phyloP scores from a whole-genome alignment of 805 yeast species.

The Yamadazyma nakazawae region DNA sequence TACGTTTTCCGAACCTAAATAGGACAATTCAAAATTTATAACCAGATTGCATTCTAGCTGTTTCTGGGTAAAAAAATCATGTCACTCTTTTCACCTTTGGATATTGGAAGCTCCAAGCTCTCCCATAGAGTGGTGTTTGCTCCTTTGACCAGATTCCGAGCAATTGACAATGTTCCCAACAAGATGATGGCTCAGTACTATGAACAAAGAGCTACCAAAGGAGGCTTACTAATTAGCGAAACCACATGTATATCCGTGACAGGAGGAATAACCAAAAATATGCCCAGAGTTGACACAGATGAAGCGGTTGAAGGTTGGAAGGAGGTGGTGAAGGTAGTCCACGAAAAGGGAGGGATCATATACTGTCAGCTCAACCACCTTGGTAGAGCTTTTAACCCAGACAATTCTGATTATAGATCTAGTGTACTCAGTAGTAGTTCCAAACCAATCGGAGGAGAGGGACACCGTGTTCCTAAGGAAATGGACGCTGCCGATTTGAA shows the following conservation, averaged over 20 bases:
- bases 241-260: conserved; percentile 27
- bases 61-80: too few relatives aligned
- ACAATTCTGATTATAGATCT: conserved; percentile 20
- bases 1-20: too few relatives aligned
- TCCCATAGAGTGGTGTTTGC: conserved; percentile 23
- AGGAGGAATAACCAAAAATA: conserved; percentile 38
- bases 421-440: conserved; percentile 26
- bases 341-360: conserved; percentile 38
- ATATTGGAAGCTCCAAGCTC: not conserved
- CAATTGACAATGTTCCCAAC: conserved; percentile 21
- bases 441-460: conserved; percentile 2
- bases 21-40: too few relatives aligned
- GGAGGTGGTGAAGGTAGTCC: conserved; percentile 44
- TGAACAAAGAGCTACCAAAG: conserved; percentile 26
- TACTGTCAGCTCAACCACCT: conserved; percentile 53
- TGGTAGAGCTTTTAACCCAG: conserved; percentile 39
- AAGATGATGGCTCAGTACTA: conserved; percentile 21
- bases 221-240: conserved; percentile 34
- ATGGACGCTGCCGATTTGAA: conserved; percentile 19
- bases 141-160: conserved; percentile 27
- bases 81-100: not conserved
- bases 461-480: not conserved
- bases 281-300: conserved; percentile 50
- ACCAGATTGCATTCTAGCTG: too few relatives aligned
- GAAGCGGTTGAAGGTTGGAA: conserved; percentile 51